A percentile compares a stretch with the other conserved stretches of the same genome.
These are phyloP conservation scores for Linum usitatissimum DNA, from an alignment of 345 rosid species.

Conservation along the genomic window DNA sequence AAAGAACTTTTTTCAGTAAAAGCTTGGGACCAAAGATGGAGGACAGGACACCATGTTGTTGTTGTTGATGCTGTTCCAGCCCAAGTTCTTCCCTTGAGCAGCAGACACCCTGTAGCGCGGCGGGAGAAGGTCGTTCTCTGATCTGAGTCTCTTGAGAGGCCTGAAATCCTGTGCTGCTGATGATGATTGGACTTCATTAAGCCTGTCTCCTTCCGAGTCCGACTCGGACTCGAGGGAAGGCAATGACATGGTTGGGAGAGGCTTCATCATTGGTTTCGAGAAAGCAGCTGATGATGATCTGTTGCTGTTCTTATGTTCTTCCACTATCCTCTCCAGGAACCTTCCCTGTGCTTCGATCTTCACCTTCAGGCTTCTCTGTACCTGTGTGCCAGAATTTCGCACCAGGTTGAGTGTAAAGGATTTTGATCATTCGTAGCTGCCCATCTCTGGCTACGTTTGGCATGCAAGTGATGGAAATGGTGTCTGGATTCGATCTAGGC, in stretches of 20 bases:
- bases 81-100: conserved; percentile 14
- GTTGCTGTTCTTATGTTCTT: conserved; percentile 17
- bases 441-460: too few relatives aligned
- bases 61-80: conserved; percentile 13
- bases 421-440: too few relatives aligned
- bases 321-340: conserved; percentile 34
- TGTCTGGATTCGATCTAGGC: too few relatives aligned
- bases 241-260: conserved; percentile 22
- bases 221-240: conserved; percentile 45
- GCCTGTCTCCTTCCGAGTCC: conserved; percentile 24
- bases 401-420: neutral
- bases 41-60: conserved; percentile 12
- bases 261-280: conserved; percentile 11
- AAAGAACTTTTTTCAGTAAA: conserved; percentile 10
- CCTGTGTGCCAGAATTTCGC: conserved; percentile 15
- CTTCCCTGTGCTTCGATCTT: conserved; percentile 50
- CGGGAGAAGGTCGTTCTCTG: conserved; percentile 14
- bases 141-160: conserved; percentile 19
- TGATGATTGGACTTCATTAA: conserved; percentile 15
- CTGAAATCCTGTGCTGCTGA: conserved; percentile 17
- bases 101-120: neutral
- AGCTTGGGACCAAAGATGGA: conserved; percentile 23
- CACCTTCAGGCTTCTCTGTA: conserved; percentile 37
- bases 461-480: too few relatives aligned
- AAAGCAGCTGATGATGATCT: neutral